Base-by-base conservation (phyloP, 2,329 filamentous ascomycete species). In the Alternaria sp. region DNA sequence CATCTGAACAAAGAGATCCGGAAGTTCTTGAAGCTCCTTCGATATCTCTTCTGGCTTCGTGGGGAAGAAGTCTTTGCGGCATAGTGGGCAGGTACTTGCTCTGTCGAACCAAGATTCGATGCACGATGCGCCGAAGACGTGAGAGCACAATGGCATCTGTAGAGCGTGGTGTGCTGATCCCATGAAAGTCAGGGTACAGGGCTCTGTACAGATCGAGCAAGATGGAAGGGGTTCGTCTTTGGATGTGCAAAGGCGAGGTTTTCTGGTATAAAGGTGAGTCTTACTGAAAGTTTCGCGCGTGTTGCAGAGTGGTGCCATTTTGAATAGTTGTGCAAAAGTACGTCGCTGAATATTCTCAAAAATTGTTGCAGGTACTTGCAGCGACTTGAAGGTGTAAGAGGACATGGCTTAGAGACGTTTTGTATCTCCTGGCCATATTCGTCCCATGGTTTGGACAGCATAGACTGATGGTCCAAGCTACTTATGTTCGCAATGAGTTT, bases 101-200 rank as follows among this genome's bases (percentile, higher is more conserved):
- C 16, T 16, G 16, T 51, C 49, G 22, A 51, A 51, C 49, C 49
- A 51, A 22, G 49, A 28, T 30, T 51, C 49, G 24, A 51, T 51
- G 49, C 49, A 51, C 11, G 34, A 41, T 41, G 34, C 49, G 24
- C 49, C 32, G n/a, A 51, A 51, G 16, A 51, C 30, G 36, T 51
- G 49, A 4, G 36, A 18, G 36, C 49, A 51, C 28, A 22, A 28
- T 28, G 36, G 49, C 49, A 51, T 26, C 5, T 41, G 22, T 8
- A 38, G 34, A 11, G 34, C 24, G 3, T 51, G 24, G 16, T 51
- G 49, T n/a, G 18, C 18, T 18, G 16, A 16, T 41, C 24, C 34
- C 11, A 22, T 4, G n/a, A 22, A 49, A 5, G 7, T 0, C 22
- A 5, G 9, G 22, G 42, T 44, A 28, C 24, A 48, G 8, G 4